Evolutionary conservation across 345 rosid species (phyloP), one percentile per base, ranked within the genome.

Genomic region (Chamaenerion angustifolium): DNA sequence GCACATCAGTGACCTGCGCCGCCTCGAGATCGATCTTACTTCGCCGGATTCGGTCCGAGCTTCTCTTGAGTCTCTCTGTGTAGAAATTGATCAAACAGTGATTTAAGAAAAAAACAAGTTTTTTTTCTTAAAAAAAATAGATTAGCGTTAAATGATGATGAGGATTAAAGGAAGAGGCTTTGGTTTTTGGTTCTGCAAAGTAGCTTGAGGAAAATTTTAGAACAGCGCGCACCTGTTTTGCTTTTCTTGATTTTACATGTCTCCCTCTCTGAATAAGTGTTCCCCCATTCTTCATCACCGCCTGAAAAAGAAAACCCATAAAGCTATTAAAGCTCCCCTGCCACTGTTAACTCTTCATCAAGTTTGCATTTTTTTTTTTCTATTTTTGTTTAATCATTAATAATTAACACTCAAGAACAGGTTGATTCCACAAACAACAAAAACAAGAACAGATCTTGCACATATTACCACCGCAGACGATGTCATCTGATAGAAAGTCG

Each of bases 221-320:
- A 43, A 56, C 68, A 31, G 37, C 37, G 37, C 37, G 73, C 72
- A 92, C 98, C 88, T 81, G 88, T 69, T 71, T 48, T 80, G 75
- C 77, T 82, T 83, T 92, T 83, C 69, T 78, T 66, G 74, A 74
- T 71, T 62, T 79, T 80, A 89, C 96, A 82, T 80, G 89, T 80
- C 66, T 84, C 87, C 62, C 67, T 67, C 75, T 80, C 93, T 35
- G 74, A 64, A 70, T 68, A 77, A 69, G 52, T 82, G 81, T 59
- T 70, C 71, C 81, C 79, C 82, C 84, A 66, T 51, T 81, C 80
- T 76, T 78, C 92, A 69, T 62, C 77, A 70, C 65, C 75, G 62
- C 85, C 95, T 83, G 82, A 81, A 73, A 79, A 82, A 70, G 65
- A 65, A 57, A 58, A 37, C 56, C 56, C 46, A 64, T 55, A 72